These are phyloP conservation scores for Ceratobasidium sp. DNA, from an alignment of 1,284 basidiomycete species.

Conservation along the genomic window DNA sequence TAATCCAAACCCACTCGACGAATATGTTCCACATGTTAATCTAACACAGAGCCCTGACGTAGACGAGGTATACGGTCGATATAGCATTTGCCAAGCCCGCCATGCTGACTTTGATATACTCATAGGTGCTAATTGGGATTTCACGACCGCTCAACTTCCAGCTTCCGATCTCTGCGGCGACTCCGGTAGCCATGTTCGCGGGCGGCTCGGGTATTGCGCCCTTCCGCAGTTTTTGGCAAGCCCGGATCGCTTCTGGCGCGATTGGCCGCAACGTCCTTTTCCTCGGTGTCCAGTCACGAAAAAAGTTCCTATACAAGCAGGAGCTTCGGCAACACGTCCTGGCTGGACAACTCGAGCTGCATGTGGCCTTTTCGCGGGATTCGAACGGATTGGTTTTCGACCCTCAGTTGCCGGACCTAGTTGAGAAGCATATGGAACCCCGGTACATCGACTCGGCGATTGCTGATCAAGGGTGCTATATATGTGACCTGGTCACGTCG, in stretches of 20 bases:
- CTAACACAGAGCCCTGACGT: conserved; percentile 12
- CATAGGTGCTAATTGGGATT: conserved; percentile 35
- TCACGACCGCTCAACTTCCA: conserved; percentile 36
- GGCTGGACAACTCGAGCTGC: conserved; percentile 32
- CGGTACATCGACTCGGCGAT: conserved; percentile 34
- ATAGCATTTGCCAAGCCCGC: not conserved
- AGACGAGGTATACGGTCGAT: conserved; percentile 4
- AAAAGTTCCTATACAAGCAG: conserved; percentile 37
- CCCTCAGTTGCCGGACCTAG: conserved; percentile 19
- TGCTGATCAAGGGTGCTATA: conserved; percentile 35
- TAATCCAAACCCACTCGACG: conserved; percentile 32
- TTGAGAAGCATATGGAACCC: conserved; percentile 37
- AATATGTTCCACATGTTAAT: conserved; percentile 11
- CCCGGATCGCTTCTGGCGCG: conserved; percentile 17
- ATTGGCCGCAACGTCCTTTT: conserved; percentile 37
- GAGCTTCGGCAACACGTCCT: conserved; percentile 33
- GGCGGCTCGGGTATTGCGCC: conserved; percentile 21
- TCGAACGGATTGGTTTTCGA: conserved; percentile 34
- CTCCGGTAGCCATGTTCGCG: conserved; percentile 28
- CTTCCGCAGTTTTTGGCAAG: conserved; percentile 30
- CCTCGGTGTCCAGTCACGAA: conserved; percentile 35
- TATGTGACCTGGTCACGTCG: conserved; percentile 34
- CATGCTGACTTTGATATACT: not conserved
- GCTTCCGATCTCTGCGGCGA: conserved; percentile 19
- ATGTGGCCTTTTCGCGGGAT: conserved; percentile 35